phyloP scores from a whole-genome alignment of 495 filamentous ascomycete species.

The Hyaloscypha bicolor region DNA sequence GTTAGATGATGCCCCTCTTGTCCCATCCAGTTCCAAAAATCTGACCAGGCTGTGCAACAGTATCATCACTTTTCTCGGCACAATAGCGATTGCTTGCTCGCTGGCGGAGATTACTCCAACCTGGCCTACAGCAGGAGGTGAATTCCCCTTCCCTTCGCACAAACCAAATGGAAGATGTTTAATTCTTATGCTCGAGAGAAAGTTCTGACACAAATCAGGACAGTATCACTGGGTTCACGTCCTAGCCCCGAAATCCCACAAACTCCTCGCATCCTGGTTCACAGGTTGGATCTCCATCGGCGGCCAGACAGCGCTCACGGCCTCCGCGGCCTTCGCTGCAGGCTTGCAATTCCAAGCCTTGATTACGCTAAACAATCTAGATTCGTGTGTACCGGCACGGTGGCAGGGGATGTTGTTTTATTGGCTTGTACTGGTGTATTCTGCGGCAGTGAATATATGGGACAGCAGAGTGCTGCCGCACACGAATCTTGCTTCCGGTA shows the following conservation, averaged over 20 bases:
- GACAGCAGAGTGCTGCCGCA: constrained; percentile 41
- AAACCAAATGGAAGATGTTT: too few species aligned
- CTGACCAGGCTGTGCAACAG: not conserved
- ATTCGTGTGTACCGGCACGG: constrained; percentile 39
- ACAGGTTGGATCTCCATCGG: constrained; percentile 42
- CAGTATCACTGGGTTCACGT: constrained; percentile 51
- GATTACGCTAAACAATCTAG: constrained; percentile 45
- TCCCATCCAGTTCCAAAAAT: not conserved
- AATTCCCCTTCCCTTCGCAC: not conserved
- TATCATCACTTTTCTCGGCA: constrained; percentile 33
- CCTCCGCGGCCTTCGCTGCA: constrained; percentile 42
- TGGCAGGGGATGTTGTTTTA: constrained; percentile 54
- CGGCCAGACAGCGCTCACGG: constrained; percentile 37
- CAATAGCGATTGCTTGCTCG: constrained; percentile 28
- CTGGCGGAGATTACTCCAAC: constrained; percentile 42
- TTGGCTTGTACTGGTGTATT: constrained; percentile 45
- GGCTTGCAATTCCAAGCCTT: constrained; percentile 49
- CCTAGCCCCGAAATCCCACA: constrained; percentile 41
- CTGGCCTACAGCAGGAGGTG: constrained; percentile 30
- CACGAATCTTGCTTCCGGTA: constrained; percentile 39
- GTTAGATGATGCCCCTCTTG: constrained; percentile 13
- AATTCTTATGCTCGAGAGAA: too few species aligned
- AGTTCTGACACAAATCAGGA: constrained; percentile 39
- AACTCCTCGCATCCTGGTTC: constrained; percentile 47
- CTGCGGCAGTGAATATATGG: constrained; percentile 47